Conservation (phyloP, 2,329 filamentous ascomycete species). For the Fusarium poae region DNA sequence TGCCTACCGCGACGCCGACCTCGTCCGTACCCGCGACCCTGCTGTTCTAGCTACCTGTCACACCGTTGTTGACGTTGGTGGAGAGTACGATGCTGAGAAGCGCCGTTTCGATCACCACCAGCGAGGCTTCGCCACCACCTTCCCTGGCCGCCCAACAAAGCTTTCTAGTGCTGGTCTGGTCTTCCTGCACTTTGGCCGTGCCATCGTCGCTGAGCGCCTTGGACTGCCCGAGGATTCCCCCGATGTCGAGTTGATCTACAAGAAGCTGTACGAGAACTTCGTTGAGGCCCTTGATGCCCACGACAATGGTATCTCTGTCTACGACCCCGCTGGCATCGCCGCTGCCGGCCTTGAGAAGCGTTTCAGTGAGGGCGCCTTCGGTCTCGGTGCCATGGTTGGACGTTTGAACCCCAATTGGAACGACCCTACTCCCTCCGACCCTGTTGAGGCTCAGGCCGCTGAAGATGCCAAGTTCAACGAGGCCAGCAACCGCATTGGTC, state of each 20-base stretch:
- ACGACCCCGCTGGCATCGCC: constrained; percentile 77
- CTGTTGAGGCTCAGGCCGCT: constrained; percentile 70
- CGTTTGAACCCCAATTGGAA: constrained; percentile 87
- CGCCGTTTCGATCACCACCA: constrained; percentile 98
- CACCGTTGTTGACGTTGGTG: constrained; percentile 97
- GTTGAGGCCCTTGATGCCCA: constrained; percentile 97
- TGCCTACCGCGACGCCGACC: constrained; percentile 77
- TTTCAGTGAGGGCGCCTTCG: constrained; percentile 86
- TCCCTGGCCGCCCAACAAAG: constrained; percentile 87
- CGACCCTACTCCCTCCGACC: constrained; percentile 68
- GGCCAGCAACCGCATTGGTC: constrained; percentile 87
- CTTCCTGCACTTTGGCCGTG: constrained; percentile 93
- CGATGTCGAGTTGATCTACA: constrained; percentile 81
- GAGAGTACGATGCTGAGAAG: constrained; percentile 82
- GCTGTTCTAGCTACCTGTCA: constrained; percentile 83
- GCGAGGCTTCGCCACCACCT: constrained; percentile 86
- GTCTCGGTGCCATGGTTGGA: constrained; percentile 84
- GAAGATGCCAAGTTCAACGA: constrained; percentile 85
- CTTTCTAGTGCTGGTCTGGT: constrained; percentile 94
- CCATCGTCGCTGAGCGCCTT: constrained; percentile 76
- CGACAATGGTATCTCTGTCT: constrained; percentile 91
- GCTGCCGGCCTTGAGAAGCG: constrained; percentile 82
- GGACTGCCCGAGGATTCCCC: constrained; percentile 69
- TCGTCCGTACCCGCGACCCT: constrained; percentile 90
- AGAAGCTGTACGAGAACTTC: constrained; percentile 92